Evolutionary conservation across 345 rosid species (phyloP).

Genomic region (Isatis tinctoria): DNA sequence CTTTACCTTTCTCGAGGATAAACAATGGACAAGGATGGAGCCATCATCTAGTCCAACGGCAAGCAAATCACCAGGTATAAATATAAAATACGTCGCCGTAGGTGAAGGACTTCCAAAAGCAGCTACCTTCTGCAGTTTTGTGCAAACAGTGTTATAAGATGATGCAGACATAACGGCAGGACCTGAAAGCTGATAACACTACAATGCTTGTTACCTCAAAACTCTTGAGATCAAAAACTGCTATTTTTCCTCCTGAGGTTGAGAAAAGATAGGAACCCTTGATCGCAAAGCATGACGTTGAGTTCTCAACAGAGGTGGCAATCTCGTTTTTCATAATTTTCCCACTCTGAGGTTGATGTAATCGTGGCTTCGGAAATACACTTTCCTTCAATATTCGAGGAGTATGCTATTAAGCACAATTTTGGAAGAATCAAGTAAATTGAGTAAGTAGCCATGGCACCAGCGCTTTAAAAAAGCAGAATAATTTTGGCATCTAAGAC

Average conservation of each 20-base stretch:
- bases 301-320: slow-evolving; percentile 9
- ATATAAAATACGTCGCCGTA: slow-evolving; percentile 34
- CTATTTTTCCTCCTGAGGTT: slow-evolving; percentile 35
- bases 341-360: slow-evolving; percentile 34
- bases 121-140: slow-evolving; percentile 29
- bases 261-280: slow-evolving; percentile 37
- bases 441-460: slow-evolving; percentile 7
- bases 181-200: background rate
- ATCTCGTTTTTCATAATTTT: slow-evolving; percentile 34
- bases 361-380: slow-evolving; percentile 18
- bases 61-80: slow-evolving; percentile 31
- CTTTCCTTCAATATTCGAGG: slow-evolving; percentile 25
- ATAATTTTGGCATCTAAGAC: background rate
- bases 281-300: slow-evolving; percentile 32
- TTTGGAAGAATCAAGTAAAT: slow-evolving; percentile 1
- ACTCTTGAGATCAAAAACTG: slow-evolving; percentile 33
- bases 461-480: background rate
- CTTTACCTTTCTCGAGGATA: slow-evolving; percentile 32
- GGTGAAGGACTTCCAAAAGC: slow-evolving; percentile 32
- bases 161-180: background rate
- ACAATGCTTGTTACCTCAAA: slow-evolving; percentile 31
- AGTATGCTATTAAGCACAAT: background rate
- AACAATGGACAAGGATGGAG: slow-evolving; percentile 36
- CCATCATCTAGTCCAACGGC: slow-evolving; percentile 36
- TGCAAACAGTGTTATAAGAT: slow-evolving; percentile 14